Conservation (phyloP, 1,284 basidiomycete genomes). For the Pseudomicrostroma phylloplanum region DNA sequence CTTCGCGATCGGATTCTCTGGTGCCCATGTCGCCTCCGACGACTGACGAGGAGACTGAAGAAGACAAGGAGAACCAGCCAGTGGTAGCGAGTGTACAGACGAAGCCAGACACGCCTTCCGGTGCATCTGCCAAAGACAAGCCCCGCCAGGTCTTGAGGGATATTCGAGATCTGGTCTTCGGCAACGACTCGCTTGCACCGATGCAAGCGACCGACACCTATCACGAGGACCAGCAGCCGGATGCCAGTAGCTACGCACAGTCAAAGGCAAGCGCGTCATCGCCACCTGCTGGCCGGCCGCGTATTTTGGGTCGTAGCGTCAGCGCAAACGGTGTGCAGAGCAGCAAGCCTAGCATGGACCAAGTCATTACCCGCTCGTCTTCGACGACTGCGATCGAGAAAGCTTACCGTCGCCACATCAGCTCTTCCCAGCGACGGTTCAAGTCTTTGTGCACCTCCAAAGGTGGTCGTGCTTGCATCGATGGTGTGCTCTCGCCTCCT, state of each 20-base stretch:
- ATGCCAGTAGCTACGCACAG: not conserved
- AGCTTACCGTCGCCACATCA: not conserved
- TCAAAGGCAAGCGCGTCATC: not conserved
- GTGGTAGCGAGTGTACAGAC: not conserved
- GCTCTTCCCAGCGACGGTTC: not conserved
- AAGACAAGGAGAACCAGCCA: slow-evolving; percentile 3
- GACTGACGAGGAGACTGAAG: not conserved
- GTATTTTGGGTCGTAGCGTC: not conserved
- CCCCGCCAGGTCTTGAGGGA: not conserved
- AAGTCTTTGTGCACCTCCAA: slow-evolving; percentile 3
- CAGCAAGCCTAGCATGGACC: not conserved
- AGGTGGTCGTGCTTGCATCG: not conserved
- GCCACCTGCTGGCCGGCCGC: not conserved
- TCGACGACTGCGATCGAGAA: not conserved
- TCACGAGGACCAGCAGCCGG: not conserved
- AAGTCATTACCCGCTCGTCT: not conserved
- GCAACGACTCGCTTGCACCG: not conserved
- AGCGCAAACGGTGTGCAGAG: not conserved
- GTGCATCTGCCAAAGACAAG: not conserved
- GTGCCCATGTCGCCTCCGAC: too few relatives aligned
- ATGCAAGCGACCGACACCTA: not conserved
- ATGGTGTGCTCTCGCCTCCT: not conserved
- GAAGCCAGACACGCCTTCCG: not conserved
- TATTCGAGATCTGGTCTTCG: slow-evolving; percentile 5
- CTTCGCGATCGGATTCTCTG: too few relatives aligned